Conservation (phyloP, 805 yeast genomes). For the Cephaloascus albidus region DNA sequence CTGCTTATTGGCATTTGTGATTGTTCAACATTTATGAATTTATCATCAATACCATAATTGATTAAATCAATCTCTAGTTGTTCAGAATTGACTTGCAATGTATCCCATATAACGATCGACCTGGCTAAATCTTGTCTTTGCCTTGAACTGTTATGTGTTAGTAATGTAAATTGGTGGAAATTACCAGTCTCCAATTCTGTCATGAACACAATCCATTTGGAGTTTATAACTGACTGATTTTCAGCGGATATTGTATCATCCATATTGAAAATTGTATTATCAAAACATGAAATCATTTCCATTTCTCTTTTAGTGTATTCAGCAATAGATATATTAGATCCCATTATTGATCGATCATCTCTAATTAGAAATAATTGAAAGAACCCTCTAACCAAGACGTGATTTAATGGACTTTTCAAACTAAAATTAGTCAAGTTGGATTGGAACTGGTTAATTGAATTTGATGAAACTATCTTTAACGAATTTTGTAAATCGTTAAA, state of each 20-base stretch:
- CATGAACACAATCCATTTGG: slow-evolving; percentile 18
- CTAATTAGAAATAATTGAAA: slow-evolving; percentile 54
- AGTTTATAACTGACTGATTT: slow-evolving; percentile 1
- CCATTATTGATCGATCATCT: slow-evolving; percentile 53
- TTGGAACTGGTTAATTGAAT: slow-evolving; percentile 14
- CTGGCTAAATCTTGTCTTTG: slow-evolving; percentile 69
- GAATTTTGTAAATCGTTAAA: slow-evolving; percentile 23
- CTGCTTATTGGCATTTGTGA: slow-evolving; percentile 61
- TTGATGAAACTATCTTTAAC: neutral
- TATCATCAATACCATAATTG: slow-evolving; percentile 21
- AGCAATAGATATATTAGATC: slow-evolving; percentile 29
- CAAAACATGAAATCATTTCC: slow-evolving; percentile 30
- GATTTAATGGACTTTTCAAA: slow-evolving; percentile 8
- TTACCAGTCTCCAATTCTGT: slow-evolving; percentile 39
- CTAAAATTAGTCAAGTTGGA: slow-evolving; percentile 13
- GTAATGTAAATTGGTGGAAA: slow-evolving; percentile 22
- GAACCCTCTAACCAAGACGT: slow-evolving; percentile 51
- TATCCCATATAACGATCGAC: slow-evolving; percentile 57
- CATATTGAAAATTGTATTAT: slow-evolving; percentile 17
- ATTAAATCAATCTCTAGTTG: slow-evolving; percentile 42
- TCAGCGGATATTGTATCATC: slow-evolving; percentile 4
- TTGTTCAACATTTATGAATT: slow-evolving; percentile 15
- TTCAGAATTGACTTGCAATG: slow-evolving; percentile 71
- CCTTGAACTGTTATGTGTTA: slow-evolving; percentile 65
- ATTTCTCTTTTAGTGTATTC: slow-evolving; percentile 25